Evolutionary conservation across 2,329 filamentous ascomycete species (phyloP), one percentile per base, ranked within the genome.

Genomic region (Scytalidium lignicola): DNA sequence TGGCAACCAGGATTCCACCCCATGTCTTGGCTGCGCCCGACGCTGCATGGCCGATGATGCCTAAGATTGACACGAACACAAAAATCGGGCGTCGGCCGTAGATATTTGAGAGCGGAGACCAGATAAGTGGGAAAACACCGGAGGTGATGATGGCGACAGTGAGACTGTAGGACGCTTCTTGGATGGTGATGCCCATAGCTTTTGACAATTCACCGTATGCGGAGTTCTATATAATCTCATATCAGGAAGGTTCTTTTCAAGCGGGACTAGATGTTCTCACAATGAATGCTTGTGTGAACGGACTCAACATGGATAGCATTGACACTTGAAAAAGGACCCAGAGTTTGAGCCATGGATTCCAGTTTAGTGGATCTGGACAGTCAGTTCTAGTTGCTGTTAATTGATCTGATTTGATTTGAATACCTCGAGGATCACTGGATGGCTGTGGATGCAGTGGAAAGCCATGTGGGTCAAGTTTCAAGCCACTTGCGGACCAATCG

Each of bases 31-130:
- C 51, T 44, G 55, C 54, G 1, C 53, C 58, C 15, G 55, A 55
- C 1, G 55, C 56, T 8, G 57, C 41, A 28, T 51, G 51, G 1
- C 54, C 50, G 19, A 46, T 52, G 18, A 58, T 55, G 2, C 56
- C 58, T 15, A 62, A 43, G 15, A 58, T 42, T 5, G 56, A 58
- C 2, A 49, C 57, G 67, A 80, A 85, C 2, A 75, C 60, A 53
- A 85, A 74, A 23, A 86, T 62, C 1, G 72, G 64, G 3, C 78
- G 65, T 3, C 83, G 73, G 1, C 83, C 83, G 58, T 83, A 85
- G 51, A 85, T 75, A 60, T 87, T 83, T 1, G 75, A 78, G 45
- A 82, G 56, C 0, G 79, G 79, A 1, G 78, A 75, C 6, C 82
- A 62, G 46, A 80, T 66, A 5, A 82, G 63, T 1, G 79, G 79